Base-by-base conservation (phyloP, 805 yeast species). In the Candida incommunis region DNA sequence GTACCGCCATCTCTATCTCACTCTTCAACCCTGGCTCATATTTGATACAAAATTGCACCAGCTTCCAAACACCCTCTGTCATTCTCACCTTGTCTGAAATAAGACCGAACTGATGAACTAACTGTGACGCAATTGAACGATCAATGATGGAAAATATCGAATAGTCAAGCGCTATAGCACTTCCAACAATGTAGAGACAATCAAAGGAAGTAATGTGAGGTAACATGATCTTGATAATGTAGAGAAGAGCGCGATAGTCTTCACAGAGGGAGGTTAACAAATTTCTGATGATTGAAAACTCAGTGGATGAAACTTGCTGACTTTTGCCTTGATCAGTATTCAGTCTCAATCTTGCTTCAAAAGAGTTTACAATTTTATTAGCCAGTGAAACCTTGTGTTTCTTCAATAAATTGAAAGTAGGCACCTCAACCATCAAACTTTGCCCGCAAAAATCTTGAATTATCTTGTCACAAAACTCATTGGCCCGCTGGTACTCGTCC, bases 241-340 rank as follows among this genome's bases (percentile, higher is more conserved):
- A 52, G 23, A 54, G 55, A 3, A 54, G 43, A 15, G 54, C 51
- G 29, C 51, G 48, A 22, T 48, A 41, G 20, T 31, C 37, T 43
- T 65, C 70, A 46, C 70, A 68, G 25, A 73, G 51, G 1, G 73
- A 71, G 2, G 81, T 83, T 31, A 83, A 59, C 46, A 79, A 76
- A 48, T 73, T 71, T 45, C 82, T 62, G 5, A 82, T 67, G 9
- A 66, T 52, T 21, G 80, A 65, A 56, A 50, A 44, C 23, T 53
- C 52, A 11, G 43, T 37, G 4, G 46, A 25, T 11, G 27, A 25
- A 5, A 46, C n/a, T 7, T 5, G 18, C 4, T n/a, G 11, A 5
- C 18, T 18, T 5, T 7, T 4, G 13, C 18, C 18, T n/a, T 31
- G 9, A 31, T 18, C 20, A 11, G 11, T 13, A 18, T 11, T 4